A percentile compares a stretch with the other conserved stretches of the same genome.
Evolutionary conservation across 148 eudicot genomes (phyloP).

Genomic region (Cornus kousa): DNA sequence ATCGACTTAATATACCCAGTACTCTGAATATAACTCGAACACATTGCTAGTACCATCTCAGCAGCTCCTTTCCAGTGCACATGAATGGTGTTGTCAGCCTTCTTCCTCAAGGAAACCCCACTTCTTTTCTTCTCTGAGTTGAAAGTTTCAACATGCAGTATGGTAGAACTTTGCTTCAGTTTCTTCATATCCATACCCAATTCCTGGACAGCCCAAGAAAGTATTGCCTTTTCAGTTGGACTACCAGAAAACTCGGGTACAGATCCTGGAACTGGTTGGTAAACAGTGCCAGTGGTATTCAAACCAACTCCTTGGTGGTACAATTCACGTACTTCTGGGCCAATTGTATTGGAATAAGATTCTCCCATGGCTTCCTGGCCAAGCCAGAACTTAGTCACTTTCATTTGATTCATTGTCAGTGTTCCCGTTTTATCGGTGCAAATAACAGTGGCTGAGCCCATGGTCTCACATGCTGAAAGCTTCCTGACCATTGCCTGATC

Average conservation of each 20-base stretch:
- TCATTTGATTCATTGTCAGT: slow-evolving; percentile 77
- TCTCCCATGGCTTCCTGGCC: slow-evolving; percentile 44
- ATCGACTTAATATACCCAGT: slow-evolving; percentile 36
- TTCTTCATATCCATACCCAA: slow-evolving; percentile 63
- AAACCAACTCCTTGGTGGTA: slow-evolving; percentile 67
- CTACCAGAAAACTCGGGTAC: slow-evolving; percentile 65
- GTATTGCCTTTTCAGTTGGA: slow-evolving; percentile 88
- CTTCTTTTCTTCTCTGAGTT: slow-evolving; percentile 82
- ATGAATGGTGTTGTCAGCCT: slow-evolving; percentile 33
- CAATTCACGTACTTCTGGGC: slow-evolving; percentile 35
- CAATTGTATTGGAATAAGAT: slow-evolving; percentile 19
- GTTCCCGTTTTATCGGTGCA: slow-evolving; percentile 91
- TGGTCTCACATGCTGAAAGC: slow-evolving; percentile 86
- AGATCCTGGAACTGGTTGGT: slow-evolving; percentile 36
- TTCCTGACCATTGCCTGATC: slow-evolving; percentile 94
- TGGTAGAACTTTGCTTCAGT: slow-evolving; percentile 37
- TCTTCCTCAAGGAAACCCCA: slow-evolving; percentile 52
- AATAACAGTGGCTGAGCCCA: slow-evolving; percentile 89
- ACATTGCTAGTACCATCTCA: slow-evolving; percentile 63
- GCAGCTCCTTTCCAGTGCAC: slow-evolving; percentile 96
- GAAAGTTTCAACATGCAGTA: slow-evolving; percentile 71
- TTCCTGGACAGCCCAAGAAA: slow-evolving; percentile 69
- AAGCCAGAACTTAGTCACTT: slow-evolving; percentile 64
- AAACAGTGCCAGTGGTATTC: slow-evolving; percentile 71
- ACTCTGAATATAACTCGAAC: slow-evolving; percentile 43